phyloP scores from a whole-genome alignment of 371 early-diverging fungal genomes.

The Mucor velutinosus region DNA sequence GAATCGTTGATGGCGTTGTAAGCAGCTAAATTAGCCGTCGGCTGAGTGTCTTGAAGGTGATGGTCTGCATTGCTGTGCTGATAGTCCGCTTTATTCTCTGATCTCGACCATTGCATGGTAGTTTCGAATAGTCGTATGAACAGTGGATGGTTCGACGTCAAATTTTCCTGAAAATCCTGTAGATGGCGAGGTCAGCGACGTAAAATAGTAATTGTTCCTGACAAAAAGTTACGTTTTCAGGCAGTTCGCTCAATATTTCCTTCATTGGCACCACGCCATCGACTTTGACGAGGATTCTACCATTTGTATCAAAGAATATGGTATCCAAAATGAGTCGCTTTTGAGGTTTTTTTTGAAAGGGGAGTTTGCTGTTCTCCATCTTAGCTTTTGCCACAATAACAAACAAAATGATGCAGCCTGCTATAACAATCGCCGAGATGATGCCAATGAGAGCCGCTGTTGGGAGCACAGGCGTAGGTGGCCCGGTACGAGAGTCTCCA shows the following conservation, averaged over 20 bases:
- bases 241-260: constrained; percentile 22
- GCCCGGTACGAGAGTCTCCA: constrained; percentile 3
- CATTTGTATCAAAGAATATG: constrained; percentile 39
- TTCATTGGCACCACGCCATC: constrained; percentile 49
- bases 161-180: constrained; percentile 5
- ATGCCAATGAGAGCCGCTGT: constrained; percentile 40
- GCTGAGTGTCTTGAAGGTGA: neutral
- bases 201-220: neutral
- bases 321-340: constrained; percentile 33
- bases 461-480: constrained; percentile 30
- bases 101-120: constrained; percentile 20
- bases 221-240: constrained; percentile 12
- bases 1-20: neutral
- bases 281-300: constrained; percentile 42
- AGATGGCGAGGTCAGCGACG: neutral
- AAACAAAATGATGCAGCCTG: constrained; percentile 32
- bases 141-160: constrained; percentile 26
- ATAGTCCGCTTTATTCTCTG: neutral
- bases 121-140: constrained; percentile 29
- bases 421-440: constrained; percentile 40
- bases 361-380: neutral
- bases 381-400: constrained; percentile 19
- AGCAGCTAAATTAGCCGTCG: neutral
- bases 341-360: constrained; percentile 5
- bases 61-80: neutral